These are phyloP conservation scores for Pythium insidiosum DNA, from an alignment of 352 stramenopile species.

Conservation along the genomic window DNA sequence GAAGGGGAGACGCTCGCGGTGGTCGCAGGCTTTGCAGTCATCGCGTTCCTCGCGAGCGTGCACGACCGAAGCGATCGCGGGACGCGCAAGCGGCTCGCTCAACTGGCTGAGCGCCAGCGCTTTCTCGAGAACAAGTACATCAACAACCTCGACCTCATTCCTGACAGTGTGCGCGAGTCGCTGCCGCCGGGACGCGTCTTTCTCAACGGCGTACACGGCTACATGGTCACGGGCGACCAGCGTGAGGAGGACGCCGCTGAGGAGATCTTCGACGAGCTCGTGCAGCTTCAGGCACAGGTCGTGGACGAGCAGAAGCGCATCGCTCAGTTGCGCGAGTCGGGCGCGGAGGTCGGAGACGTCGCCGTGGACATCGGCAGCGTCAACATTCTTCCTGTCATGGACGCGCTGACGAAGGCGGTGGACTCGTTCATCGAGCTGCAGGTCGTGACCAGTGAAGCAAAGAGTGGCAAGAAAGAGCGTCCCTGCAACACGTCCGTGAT, in stretches of 20 bases:
- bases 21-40: slow-evolving; percentile 25
- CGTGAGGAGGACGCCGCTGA: slow-evolving; percentile 58
- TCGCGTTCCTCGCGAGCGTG: slow-evolving; percentile 20
- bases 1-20: slow-evolving; percentile 10
- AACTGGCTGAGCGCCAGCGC: slow-evolving; percentile 11
- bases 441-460: slow-evolving; percentile 5
- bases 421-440: slow-evolving; percentile 51
- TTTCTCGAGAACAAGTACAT: slow-evolving; percentile 63
- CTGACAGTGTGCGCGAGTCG: slow-evolving; percentile 15
- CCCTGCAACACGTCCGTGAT: slow-evolving; percentile 44
- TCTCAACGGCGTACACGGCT: slow-evolving; percentile 61
- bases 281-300: slow-evolving; percentile 22
- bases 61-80: slow-evolving; percentile 30
- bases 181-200: slow-evolving; percentile 47
- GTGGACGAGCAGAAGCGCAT: slow-evolving; percentile 37
- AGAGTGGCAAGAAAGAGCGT: slow-evolving; percentile 6
- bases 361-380: slow-evolving; percentile 50
- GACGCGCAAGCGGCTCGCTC: slow-evolving; percentile 18
- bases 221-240: slow-evolving; percentile 63
- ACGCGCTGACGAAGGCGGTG: slow-evolving; percentile 37
- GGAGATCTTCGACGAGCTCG: slow-evolving; percentile 58
- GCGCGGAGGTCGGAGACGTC: slow-evolving; percentile 26
- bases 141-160: slow-evolving; percentile 28
- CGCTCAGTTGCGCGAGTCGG: slow-evolving; percentile 14
- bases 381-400: slow-evolving; percentile 60